Evolutionary conservation across 495 filamentous ascomycete genomes (phyloP).

Genomic region (Parathielavia hyrcaniae): DNA sequence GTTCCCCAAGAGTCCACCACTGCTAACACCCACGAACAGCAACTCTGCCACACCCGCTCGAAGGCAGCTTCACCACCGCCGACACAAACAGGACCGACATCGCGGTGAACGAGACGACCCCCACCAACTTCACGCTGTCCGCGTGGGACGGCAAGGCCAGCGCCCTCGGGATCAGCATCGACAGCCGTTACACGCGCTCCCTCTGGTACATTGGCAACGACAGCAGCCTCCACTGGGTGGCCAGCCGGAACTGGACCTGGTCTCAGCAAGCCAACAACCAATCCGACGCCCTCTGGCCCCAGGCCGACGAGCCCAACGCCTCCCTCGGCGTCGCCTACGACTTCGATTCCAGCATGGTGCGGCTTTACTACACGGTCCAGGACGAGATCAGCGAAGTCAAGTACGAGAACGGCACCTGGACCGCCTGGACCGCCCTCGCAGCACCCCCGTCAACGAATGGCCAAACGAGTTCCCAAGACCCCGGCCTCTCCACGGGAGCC

Average conservation of each 20-base stretch:
- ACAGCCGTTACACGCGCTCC: constrained; percentile 25
- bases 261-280: constrained; percentile 22
- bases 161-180: constrained; percentile 28
- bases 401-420: constrained; percentile 27
- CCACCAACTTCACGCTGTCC: constrained; percentile 30
- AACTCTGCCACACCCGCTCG: constrained; percentile 29
- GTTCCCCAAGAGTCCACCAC: neutral
- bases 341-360: constrained; percentile 20
- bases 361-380: constrained; percentile 35
- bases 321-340: constrained; percentile 28
- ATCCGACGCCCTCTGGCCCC: constrained; percentile 27
- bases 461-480: neutral
- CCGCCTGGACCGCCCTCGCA: constrained; percentile 14
- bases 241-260: constrained; percentile 30
- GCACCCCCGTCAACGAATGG: neutral
- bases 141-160: constrained; percentile 28
- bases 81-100: constrained; percentile 21
- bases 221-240: constrained; percentile 25
- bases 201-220: constrained; percentile 39
- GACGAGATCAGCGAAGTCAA: constrained; percentile 31
- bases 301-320: constrained; percentile 33
- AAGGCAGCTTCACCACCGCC: constrained; percentile 19
- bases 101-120: constrained; percentile 23
- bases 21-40: constrained; percentile 22
- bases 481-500: constrained; percentile 32